Conservation (phyloP, 2,329 filamentous ascomycete genomes). For the Cytospora mali region DNA sequence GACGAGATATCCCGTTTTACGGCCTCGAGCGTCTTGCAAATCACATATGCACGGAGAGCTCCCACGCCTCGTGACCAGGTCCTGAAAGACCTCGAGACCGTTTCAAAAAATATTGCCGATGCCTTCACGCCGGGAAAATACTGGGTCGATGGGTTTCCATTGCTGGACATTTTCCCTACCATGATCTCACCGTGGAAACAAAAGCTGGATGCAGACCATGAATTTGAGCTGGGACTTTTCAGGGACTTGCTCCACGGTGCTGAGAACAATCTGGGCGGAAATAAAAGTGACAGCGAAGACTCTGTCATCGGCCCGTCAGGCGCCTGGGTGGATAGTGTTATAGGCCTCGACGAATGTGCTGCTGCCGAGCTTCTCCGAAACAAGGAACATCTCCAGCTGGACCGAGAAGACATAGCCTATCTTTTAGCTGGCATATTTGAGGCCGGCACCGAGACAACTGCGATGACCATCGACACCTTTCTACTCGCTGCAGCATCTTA, state of each 20-base stretch:
- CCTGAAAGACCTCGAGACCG: constrained; percentile 8
- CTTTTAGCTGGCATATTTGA: constrained; percentile 26
- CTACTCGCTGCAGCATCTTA: constrained; percentile 23
- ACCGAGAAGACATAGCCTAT: constrained; percentile 17
- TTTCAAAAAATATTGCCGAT: constrained; percentile 20
- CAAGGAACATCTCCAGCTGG: not conserved
- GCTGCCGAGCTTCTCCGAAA: constrained; percentile 19
- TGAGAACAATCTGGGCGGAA: not conserved
- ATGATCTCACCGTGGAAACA: constrained; percentile 23
- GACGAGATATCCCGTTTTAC: constrained; percentile 27
- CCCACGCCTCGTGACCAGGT: constrained; percentile 11
- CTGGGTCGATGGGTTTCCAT: constrained; percentile 19
- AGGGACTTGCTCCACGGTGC: constrained; percentile 9
- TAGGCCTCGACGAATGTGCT: constrained; percentile 15
- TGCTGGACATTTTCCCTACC: constrained; percentile 15
- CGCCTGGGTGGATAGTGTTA: not conserved
- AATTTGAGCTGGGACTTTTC: constrained; percentile 17
- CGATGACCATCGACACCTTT: constrained; percentile 26
- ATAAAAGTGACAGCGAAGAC: too few species aligned
- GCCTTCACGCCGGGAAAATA: constrained; percentile 23
- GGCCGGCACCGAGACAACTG: constrained; percentile 27
- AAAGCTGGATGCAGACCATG: constrained; percentile 19
- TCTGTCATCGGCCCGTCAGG: not conserved
- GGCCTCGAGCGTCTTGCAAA: constrained; percentile 26
- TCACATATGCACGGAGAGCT: constrained; percentile 23